phyloP scores from a whole-genome alignment of 257 asterid genomes.

The Forsythia viridissima region DNA sequence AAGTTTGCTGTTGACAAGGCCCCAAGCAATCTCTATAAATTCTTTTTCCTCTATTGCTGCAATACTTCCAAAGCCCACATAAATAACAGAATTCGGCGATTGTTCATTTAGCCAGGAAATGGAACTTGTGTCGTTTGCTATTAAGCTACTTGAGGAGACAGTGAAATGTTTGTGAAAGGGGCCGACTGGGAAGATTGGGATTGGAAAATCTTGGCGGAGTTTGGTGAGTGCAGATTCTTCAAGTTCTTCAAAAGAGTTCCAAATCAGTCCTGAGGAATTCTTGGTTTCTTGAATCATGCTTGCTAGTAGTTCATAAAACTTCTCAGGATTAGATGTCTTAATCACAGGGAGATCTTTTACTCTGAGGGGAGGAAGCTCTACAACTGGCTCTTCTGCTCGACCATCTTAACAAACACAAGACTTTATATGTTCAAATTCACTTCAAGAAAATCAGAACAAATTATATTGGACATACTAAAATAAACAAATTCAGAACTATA shows the following conservation, averaged over 20 bases:
- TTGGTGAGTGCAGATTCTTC: constrained; percentile 36
- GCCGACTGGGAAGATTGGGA: constrained; percentile 46
- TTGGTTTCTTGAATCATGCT: constrained; percentile 34
- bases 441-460: too few species aligned
- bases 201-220: constrained; percentile 30
- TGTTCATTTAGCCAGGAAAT: constrained; percentile 54
- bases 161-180: constrained; percentile 47
- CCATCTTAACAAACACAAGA: constrained; percentile 3
- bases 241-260: constrained; percentile 50
- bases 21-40: constrained; percentile 40
- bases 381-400: constrained; percentile 33
- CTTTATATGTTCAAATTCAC: not conserved
- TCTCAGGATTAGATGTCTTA: constrained; percentile 15
- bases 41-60: constrained; percentile 30
- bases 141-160: constrained; percentile 34
- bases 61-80: constrained; percentile 48
- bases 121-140: constrained; percentile 38
- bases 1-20: constrained; percentile 34
- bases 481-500: not conserved
- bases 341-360: constrained; percentile 42
- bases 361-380: constrained; percentile 50
- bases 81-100: constrained; percentile 37
- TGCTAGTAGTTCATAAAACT: constrained; percentile 12
- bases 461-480: not conserved
- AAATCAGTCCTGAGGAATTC: constrained; percentile 46